Evolutionary conservation across 2,329 filamentous ascomycete genomes (phyloP).

Genomic region (Immersiporthe knoxdaviesiana): DNA sequence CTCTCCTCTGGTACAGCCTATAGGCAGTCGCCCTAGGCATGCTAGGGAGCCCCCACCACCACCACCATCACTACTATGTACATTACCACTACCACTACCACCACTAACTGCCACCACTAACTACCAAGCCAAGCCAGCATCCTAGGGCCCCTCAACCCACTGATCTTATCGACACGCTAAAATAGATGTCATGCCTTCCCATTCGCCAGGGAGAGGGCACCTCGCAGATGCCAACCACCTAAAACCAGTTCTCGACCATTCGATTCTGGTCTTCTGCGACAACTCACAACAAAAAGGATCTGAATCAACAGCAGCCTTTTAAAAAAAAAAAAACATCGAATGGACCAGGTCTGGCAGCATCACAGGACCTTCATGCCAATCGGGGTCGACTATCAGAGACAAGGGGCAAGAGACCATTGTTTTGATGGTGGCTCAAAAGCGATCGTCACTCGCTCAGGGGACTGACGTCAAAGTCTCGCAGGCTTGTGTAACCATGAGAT

Average conservation of each 20-base stretch:
- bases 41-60: too few relatives aligned
- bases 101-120: not conserved
- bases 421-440: not conserved
- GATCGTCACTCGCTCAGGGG: not conserved
- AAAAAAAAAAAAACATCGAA: not conserved
- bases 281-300: not conserved
- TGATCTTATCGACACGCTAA: constrained; percentile 11
- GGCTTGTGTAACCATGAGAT: not conserved
- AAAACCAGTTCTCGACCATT: constrained; percentile 2
- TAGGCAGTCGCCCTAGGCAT: not conserved
- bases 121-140: not conserved
- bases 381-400: not conserved
- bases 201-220: not conserved
- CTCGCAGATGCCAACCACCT: not conserved
- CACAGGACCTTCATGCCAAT: not conserved
- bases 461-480: not conserved
- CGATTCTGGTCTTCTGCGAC: not conserved
- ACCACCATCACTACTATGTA: too few relatives aligned
- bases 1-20: not conserved
- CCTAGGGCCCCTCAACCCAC: not conserved
- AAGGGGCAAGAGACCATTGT: not conserved
- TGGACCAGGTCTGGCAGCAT: constrained; percentile 4
- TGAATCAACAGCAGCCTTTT: not conserved
- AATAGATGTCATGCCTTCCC: not conserved
- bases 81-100: too few relatives aligned